Conservation (phyloP, 139 green algal species). For the Chlamydomonas asymmetrica region DNA sequence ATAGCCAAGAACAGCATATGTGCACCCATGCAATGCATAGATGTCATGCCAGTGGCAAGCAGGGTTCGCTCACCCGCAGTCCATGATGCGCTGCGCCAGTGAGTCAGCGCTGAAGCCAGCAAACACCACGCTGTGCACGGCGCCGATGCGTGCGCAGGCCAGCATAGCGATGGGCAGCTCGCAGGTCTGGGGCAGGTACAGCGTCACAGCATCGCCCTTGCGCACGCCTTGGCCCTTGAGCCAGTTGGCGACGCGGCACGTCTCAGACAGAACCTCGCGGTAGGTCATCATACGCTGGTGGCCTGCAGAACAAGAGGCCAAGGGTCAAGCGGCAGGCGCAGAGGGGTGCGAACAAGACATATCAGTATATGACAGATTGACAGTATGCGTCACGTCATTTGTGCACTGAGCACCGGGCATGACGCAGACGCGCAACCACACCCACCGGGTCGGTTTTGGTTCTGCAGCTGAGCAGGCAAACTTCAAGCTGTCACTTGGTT, state of each 20-base stretch:
- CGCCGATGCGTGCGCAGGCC: slow-evolving; percentile 92
- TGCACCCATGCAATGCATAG: too few species aligned
- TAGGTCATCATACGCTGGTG: slow-evolving; percentile 71
- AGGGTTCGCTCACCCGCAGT: slow-evolving; percentile 51
- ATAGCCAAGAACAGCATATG: too few species aligned
- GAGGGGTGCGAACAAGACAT: neutral
- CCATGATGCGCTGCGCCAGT: slow-evolving; percentile 60
- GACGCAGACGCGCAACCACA: too few species aligned
- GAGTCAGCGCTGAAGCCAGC: slow-evolving; percentile 90
- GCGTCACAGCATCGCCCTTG: slow-evolving; percentile 87
- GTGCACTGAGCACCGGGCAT: too few species aligned
- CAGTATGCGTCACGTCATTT: too few species aligned
- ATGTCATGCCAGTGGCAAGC: too few species aligned
- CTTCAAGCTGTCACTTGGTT: too few species aligned
- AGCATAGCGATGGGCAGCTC: slow-evolving; percentile 72
- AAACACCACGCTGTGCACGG: slow-evolving; percentile 95
- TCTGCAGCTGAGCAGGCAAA: too few species aligned
- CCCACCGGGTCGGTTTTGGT: too few species aligned
- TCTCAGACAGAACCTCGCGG: slow-evolving; percentile 63
- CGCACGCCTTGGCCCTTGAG: slow-evolving; percentile 79
- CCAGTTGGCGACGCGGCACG: slow-evolving; percentile 80
- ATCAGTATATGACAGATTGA: too few species aligned
- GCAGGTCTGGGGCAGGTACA: slow-evolving; percentile 95
- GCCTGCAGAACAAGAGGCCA: slow-evolving; percentile 59
- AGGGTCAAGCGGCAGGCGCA: neutral